Evolutionary conservation across 306 rosid genomes (phyloP), one percentile per base, ranked within the genome.

Genomic region (Geum urbanum): DNA sequence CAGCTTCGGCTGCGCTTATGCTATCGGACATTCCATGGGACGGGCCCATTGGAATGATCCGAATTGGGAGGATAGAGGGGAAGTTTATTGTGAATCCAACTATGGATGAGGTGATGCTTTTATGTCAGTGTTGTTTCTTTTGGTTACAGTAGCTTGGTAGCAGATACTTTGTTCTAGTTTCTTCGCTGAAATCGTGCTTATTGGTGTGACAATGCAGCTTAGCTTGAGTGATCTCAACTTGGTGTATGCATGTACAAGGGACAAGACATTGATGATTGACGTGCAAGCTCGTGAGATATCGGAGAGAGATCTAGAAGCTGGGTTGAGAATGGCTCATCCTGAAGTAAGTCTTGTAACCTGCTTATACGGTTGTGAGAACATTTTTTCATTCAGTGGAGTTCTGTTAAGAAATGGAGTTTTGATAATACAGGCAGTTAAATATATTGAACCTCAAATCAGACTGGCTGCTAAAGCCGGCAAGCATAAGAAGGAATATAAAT

Each of bases 1-100:
- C 96, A 5, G 74, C 99, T 39, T 94, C 99, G 0, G 88, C 96
- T 74, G 99, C 99, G 18, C 97, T 94, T 74, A 94, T 91, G 97
- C 73, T 94, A 78, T 90, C 99, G 4, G 97, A 94, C 84, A 87
- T 94, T 78, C 99, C 99, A 15, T 94, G 99, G 98, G 92, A 86
- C 9, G 99, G 97, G 39, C 99, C 99, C 67, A 90, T 94, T 43
- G 99, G 97, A 63, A 79, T 91, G 89, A 80, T 94, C 72, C 92
- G 97, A 13, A 84, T 94, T 9, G 99, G 99, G 65, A 80, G 99
- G 79, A 83, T 91, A 72, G 68, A 74, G 13, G 97, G 97, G 35
- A 61, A 86, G 81, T 94, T 90, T 84, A 66, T 94, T 14, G 80
- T 94, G 62, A 94, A 94, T 76, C 99, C 99, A 72, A 88, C 96